These are phyloP conservation scores for Echium plantagineum DNA, from an alignment of 257 asterid species.

Conservation along the genomic window DNA sequence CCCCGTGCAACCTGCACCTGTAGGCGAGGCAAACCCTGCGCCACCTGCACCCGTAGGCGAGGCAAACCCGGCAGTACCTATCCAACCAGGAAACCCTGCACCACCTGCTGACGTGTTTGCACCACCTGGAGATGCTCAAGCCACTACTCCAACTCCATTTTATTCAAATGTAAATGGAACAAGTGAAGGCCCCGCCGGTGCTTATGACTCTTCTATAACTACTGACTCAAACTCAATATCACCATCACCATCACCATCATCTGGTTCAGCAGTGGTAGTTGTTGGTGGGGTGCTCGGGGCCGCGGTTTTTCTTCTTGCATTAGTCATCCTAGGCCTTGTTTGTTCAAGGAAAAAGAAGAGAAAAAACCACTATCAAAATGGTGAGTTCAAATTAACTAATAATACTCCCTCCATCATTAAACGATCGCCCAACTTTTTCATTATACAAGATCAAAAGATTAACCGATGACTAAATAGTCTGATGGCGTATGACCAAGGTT, in stretches of 20 bases:
- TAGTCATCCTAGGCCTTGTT: slow-evolving; percentile 12
- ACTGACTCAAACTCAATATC: neutral
- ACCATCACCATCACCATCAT: neutral
- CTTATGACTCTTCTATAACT: neutral
- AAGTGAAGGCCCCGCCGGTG: too few relatives aligned
- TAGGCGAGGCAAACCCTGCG: slow-evolving; percentile 6
- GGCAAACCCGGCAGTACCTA: slow-evolving; percentile 6
- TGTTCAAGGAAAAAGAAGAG: slow-evolving; percentile 28
- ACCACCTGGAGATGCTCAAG: neutral
- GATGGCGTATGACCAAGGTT: too few relatives aligned
- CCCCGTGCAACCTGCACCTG: slow-evolving; percentile 22
- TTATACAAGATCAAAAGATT: too few relatives aligned
- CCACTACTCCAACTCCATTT: slow-evolving; percentile 3
- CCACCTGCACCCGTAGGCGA: slow-evolving; percentile 14
- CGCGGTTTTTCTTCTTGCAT: slow-evolving; percentile 17
- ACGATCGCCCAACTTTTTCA: too few relatives aligned
- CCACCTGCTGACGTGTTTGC: neutral
- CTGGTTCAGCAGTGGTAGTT: slow-evolving; percentile 1
- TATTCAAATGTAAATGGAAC: neutral
- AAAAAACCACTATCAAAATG: slow-evolving; percentile 9
- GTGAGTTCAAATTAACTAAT: slow-evolving; percentile 1
- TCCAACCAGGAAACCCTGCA: slow-evolving; percentile 8
- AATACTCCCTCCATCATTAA: too few relatives aligned
- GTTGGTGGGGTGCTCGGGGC: slow-evolving; percentile 19
- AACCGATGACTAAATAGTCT: too few relatives aligned